These are phyloP conservation scores for Hansfordia pulvinata DNA, from an alignment of 2,329 filamentous ascomycete genomes.

Conservation along the genomic window DNA sequence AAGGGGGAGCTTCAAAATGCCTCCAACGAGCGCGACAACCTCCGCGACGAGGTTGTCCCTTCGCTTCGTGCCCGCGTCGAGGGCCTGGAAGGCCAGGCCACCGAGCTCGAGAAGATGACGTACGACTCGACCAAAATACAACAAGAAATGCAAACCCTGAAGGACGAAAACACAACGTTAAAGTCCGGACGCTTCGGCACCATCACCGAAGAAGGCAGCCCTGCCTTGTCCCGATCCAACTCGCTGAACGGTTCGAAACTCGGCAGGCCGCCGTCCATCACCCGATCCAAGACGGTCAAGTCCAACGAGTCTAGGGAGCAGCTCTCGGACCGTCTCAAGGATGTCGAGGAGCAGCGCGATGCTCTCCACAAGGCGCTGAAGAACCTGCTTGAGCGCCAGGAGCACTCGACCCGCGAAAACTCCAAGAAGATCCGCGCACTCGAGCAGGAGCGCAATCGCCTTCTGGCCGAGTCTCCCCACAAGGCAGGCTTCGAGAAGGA, in stretches of 20 bases:
- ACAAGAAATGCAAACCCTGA: conserved; percentile 66
- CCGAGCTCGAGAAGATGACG: conserved; percentile 57
- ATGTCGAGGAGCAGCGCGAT: conserved; percentile 87
- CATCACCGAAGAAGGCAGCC: conserved; percentile 21
- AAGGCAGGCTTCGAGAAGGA: conserved; percentile 75
- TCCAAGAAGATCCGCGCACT: conserved; percentile 66
- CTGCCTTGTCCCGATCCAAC: conserved; percentile 50
- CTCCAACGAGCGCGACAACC: conserved; percentile 79
- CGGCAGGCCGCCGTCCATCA: conserved; percentile 22
- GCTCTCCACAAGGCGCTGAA: conserved; percentile 80
- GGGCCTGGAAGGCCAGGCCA: conserved; percentile 61
- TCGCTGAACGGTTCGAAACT: conserved; percentile 36
- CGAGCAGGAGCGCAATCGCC: conserved; percentile 64
- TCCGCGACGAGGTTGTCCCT: conserved; percentile 78
- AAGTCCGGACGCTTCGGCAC: conserved; percentile 17
- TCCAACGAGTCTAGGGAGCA: conserved; percentile 50
- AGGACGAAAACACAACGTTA: conserved; percentile 50
- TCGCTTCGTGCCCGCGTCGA: conserved; percentile 64
- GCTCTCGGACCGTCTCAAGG: conserved; percentile 70
- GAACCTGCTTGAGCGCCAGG: conserved; percentile 73
- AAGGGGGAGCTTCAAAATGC: conserved; percentile 70
- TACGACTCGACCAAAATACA: conserved; percentile 79
- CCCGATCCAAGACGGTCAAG: conserved; percentile 47
- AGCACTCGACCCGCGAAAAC: conserved; percentile 72
- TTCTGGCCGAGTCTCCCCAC: conserved; percentile 54